phyloP scores from a whole-genome alignment of 2,329 filamentous ascomycete species.

The Domatiomyces catenatus region DNA sequence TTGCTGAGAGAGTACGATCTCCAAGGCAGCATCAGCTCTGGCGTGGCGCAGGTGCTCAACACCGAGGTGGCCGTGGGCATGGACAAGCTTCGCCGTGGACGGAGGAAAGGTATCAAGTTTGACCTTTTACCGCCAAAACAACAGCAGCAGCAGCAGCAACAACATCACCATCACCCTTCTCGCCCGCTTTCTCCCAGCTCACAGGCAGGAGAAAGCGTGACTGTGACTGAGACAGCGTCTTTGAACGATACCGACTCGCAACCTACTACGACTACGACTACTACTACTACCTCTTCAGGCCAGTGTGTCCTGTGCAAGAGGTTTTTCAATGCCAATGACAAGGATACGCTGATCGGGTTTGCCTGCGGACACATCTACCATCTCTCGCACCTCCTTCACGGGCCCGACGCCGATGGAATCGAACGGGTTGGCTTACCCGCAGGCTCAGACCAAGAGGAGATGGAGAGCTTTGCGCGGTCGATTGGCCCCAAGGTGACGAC shows the following conservation, averaged over 20 bases:
- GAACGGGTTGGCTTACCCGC: slow-evolving; percentile 8
- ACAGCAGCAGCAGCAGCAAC: too few relatives aligned
- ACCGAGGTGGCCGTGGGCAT: slow-evolving; percentile 80
- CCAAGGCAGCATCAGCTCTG: slow-evolving; percentile 79
- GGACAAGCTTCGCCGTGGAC: slow-evolving; percentile 61
- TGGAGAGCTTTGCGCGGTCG: slow-evolving; percentile 31
- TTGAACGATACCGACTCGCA: background rate
- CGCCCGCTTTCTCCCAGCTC: background rate
- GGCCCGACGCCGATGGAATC: slow-evolving; percentile 18
- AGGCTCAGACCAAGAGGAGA: slow-evolving; percentile 13
- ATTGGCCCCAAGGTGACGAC: slow-evolving; percentile 80
- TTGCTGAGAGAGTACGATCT: slow-evolving; percentile 95
- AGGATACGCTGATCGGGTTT: slow-evolving; percentile 47
- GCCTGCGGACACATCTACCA: slow-evolving; percentile 57
- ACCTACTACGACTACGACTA: background rate
- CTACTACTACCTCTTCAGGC: slow-evolving; percentile 2
- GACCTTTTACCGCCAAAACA: slow-evolving; percentile 38
- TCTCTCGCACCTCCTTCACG: slow-evolving; percentile 41
- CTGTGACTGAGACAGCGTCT: background rate
- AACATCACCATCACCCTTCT: background rate
- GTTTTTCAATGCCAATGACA: slow-evolving; percentile 25
- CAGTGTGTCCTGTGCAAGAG: slow-evolving; percentile 12
- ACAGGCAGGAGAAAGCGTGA: background rate
- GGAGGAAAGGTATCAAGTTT: slow-evolving; percentile 78
- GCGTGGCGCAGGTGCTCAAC: slow-evolving; percentile 70